These are phyloP conservation scores for Danielia oregonensis DNA, from an alignment of 805 yeast species.

Conservation along the genomic window DNA sequence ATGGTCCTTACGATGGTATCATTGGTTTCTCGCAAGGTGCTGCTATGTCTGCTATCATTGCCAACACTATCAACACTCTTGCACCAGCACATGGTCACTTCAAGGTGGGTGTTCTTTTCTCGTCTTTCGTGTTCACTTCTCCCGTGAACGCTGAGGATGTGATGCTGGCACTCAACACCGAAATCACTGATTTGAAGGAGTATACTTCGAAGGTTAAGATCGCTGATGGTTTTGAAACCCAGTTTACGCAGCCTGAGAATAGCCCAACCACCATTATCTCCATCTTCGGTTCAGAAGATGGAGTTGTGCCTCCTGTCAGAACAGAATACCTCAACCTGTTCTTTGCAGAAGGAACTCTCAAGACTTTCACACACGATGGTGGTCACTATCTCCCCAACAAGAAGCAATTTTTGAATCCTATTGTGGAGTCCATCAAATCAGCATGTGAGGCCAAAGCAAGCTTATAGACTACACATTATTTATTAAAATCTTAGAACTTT, in stretches of 20 bases:
- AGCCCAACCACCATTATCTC: constrained; percentile 23
- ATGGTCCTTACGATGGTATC: constrained; percentile 42
- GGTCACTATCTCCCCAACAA: constrained; percentile 36
- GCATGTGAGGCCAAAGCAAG: constrained; percentile 10
- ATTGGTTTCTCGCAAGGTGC: constrained; percentile 45
- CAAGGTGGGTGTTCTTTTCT: constrained; percentile 25
- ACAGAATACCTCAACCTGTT: constrained; percentile 21
- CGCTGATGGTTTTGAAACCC: constrained; percentile 16
- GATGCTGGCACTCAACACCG: constrained; percentile 15
- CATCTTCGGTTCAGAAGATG: constrained; percentile 31
- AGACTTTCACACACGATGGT: constrained; percentile 29
- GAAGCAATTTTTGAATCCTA: constrained; percentile 16
- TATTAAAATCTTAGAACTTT: neutral
- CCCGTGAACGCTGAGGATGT: constrained; percentile 15
- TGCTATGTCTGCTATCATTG: constrained; percentile 30
- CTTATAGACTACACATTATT: constrained; percentile 2
- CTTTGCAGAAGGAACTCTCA: constrained; percentile 15
- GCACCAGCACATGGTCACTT: constrained; percentile 25
- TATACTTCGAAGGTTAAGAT: constrained; percentile 19
- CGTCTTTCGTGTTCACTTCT: constrained; percentile 35
- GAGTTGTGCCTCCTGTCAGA: constrained; percentile 30
- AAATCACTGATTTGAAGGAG: constrained; percentile 21
- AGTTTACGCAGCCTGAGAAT: constrained; percentile 15
- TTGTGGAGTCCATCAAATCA: constrained; percentile 15
- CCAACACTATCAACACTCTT: constrained; percentile 19